These are phyloP conservation scores for Lablab purpureus DNA, from an alignment of 306 rosid genomes.

Conservation along the genomic window DNA sequence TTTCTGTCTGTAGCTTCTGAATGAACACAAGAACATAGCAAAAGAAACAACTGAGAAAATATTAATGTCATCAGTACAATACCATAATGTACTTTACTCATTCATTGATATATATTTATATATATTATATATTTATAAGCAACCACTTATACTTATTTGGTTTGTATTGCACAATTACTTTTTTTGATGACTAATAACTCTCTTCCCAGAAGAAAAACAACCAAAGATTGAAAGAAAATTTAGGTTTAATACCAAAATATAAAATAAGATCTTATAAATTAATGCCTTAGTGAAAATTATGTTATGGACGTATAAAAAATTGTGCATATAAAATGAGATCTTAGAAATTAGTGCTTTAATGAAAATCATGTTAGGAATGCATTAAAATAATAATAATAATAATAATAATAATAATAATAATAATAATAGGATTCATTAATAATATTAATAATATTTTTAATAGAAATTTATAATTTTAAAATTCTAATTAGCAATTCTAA, in stretches of 20 bases:
- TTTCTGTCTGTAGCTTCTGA: constrained; percentile 31
- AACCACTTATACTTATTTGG: neutral
- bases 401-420: no score
- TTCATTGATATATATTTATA: no score
- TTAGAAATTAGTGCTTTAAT: neutral
- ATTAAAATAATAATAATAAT: neutral
- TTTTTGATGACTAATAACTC: neutral
- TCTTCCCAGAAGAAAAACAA: neutral
- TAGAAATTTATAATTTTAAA: neutral
- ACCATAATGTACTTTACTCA: constrained; percentile 24
- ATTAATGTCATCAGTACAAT: constrained; percentile 35
- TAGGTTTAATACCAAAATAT: neutral
- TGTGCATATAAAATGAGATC: neutral
- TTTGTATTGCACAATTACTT: neutral
- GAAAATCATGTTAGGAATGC: neutral
- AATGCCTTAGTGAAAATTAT: neutral
- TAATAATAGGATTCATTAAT: neutral
- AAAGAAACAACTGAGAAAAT: constrained; percentile 36
- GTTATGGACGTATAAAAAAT: neutral
- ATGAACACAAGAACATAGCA: constrained; percentile 43
- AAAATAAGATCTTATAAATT: neutral
- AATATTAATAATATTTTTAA: neutral
- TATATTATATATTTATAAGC: neutral
- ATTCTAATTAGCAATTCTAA: neutral
- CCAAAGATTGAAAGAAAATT: neutral